These are phyloP conservation scores for Neurospora discreta DNA, from an alignment of 495 filamentous ascomycete species.

Conservation along the genomic window DNA sequence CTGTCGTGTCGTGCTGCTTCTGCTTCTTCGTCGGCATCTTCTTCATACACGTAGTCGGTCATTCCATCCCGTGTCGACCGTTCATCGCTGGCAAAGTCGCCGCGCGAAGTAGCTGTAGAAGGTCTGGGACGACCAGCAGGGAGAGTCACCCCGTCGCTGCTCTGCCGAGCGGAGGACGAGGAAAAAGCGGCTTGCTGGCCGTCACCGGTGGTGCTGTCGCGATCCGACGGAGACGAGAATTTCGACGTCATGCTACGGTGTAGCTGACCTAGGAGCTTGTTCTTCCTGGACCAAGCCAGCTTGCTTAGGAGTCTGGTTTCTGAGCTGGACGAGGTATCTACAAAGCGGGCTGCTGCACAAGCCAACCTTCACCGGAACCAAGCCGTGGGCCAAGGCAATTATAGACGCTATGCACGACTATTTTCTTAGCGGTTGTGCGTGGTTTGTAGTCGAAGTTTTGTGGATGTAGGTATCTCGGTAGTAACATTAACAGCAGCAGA, in stretches of 20 bases:
- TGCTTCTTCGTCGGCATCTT: neutral
- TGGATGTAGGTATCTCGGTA: neutral
- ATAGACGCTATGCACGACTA: neutral
- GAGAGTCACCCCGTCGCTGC: neutral
- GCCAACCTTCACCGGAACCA: neutral
- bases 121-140: neutral
- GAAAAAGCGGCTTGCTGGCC: neutral
- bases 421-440: neutral
- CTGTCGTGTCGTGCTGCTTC: neutral
- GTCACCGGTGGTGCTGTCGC: neutral
- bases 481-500: neutral
- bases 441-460: neutral
- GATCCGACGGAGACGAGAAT: neutral
- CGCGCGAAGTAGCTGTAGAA: neutral
- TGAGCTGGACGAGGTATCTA: constrained; percentile 5
- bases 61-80: neutral
- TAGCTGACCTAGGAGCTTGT: neutral
- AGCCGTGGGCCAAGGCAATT: neutral
- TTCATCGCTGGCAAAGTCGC: neutral
- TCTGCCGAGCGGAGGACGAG: neutral
- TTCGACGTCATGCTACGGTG: neutral
- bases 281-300: neutral
- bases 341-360: constrained; percentile 6
- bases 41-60: neutral
- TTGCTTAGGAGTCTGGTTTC: neutral